Base-by-base conservation (phyloP, 805 yeast species). In the Lachancea sp. region DNA sequence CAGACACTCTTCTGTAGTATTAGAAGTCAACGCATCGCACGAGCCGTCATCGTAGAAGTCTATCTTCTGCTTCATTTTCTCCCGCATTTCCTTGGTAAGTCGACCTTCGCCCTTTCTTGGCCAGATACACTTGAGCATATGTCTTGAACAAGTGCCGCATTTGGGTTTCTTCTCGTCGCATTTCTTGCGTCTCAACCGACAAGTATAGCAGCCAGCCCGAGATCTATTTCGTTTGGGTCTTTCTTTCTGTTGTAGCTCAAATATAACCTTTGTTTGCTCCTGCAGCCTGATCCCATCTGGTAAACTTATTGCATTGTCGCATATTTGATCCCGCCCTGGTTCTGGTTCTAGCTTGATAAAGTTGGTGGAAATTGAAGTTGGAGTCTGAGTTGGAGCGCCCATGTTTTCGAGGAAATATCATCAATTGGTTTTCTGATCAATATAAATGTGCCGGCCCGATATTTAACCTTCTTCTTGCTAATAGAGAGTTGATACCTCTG, bases 101-200 rank as follows among this genome's bases (percentile, higher is more conserved):
- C 41, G 38, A 12, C 51, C 53, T 11, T 37, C 25, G 7, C 42
- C 40, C 15, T 31, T 40, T 19, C 42, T 39, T 5, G 55, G 55
- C 51, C 52, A 50, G 5, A 50, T 40, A 36, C 55, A 50, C 11
- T 45, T 49, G 12, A 40, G 30, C 29, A 37, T 36, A 22, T 45
- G 41, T 19, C 30, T 45, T 5, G 40, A 34, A 26, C 55, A 50
- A 5, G 42, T 31, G 11, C 40, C 43, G 32, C 55, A 50, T 17
- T 41, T 43, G 3, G 52, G 49, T 17, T 32, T 48, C 6, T n/a
- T 29, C 25, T 50, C 55, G 43, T 50, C 51, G 36, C 55, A 50
- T 24, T 50, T 48, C 39, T 47, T 45, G 37, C 49, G 45, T 21
- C 45, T 46, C 12, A 41, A 33, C 17, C 54, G 38, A 33, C 54